phyloP scores from a whole-genome alignment of 108 stramenopile genomes.

The Cyclotella atomus region DNA sequence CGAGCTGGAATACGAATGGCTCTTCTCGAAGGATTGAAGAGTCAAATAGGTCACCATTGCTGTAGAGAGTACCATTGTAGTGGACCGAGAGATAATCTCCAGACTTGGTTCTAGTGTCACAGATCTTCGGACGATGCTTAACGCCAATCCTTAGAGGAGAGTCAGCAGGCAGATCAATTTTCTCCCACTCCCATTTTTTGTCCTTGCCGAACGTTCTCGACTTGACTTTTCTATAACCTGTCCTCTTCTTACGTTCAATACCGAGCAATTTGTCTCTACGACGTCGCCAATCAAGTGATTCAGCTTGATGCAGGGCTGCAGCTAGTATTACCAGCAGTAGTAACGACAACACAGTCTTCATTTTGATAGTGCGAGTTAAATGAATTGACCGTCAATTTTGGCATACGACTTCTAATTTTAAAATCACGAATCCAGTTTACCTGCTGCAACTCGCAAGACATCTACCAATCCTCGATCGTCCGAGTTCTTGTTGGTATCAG shows the following conservation, averaged over 20 bases:
- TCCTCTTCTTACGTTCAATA: conserved; percentile 13
- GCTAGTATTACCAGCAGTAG: background rate
- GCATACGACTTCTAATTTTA: no score
- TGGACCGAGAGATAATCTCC: conserved; percentile 49
- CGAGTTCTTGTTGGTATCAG: no score
- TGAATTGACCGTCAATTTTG: no score
- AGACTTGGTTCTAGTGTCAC: conserved; percentile 28
- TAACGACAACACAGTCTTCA: no score
- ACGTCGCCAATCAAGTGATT: conserved; percentile 12
- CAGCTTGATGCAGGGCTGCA: background rate
- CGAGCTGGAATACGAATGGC: conserved; percentile 46
- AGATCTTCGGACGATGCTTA: conserved; percentile 22
- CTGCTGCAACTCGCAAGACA: no score
- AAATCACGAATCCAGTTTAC: no score
- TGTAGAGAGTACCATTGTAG: conserved; percentile 48
- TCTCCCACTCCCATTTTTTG: conserved; percentile 17
- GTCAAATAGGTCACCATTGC: conserved; percentile 44
- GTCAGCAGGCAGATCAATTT: conserved; percentile 23
- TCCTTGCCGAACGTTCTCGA: conserved; percentile 3
- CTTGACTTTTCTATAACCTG: conserved; percentile 25
- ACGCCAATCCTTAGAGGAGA: conserved; percentile 22
- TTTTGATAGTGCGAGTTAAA: no score
- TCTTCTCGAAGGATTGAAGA: conserved; percentile 44
- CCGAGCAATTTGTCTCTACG: conserved; percentile 3
- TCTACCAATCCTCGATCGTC: no score